phyloP scores from a whole-genome alignment of 495 filamentous ascomycete species.

The Xylaria acuta region DNA sequence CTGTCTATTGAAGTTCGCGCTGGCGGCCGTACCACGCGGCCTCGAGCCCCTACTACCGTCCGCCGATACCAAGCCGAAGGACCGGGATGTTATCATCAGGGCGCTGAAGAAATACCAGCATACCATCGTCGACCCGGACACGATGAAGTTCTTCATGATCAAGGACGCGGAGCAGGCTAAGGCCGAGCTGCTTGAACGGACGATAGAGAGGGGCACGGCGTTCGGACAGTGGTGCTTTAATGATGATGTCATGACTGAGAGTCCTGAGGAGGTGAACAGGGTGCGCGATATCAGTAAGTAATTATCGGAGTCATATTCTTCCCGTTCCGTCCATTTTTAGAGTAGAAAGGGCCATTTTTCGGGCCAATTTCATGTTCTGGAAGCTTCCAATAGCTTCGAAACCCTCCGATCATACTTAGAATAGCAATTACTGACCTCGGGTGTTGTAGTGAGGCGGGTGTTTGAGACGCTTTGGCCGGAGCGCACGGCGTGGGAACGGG shows the following conservation, averaged over 20 bases:
- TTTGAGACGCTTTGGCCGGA: slow-evolving; percentile 16
- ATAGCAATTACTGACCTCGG: not conserved
- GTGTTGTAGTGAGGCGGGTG: not conserved
- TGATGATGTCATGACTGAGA: slow-evolving; percentile 50
- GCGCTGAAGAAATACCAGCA: slow-evolving; percentile 52
- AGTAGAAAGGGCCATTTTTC: not conserved
- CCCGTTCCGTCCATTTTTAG: too few relatives aligned
- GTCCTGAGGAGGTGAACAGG: slow-evolving; percentile 28
- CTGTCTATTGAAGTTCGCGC: slow-evolving; percentile 48
- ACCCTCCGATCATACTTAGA: not conserved
- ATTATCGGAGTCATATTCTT: not conserved
- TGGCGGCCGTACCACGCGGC: slow-evolving; percentile 41
- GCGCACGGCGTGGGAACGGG: slow-evolving; percentile 14
- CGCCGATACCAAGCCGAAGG: slow-evolving; percentile 31
- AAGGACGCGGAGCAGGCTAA: slow-evolving; percentile 53
- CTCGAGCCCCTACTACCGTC: slow-evolving; percentile 45
- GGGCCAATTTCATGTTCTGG: not conserved
- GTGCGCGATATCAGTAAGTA: slow-evolving; percentile 1
- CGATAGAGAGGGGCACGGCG: slow-evolving; percentile 38
- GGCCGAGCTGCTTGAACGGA: slow-evolving; percentile 44
- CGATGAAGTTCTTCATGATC: slow-evolving; percentile 51
- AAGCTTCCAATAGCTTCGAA: not conserved
- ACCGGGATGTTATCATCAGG: slow-evolving; percentile 44
- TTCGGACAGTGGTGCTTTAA: slow-evolving; percentile 52
- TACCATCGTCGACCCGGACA: slow-evolving; percentile 47